These are phyloP conservation scores for Aspergillus felis DNA, from an alignment of 2,329 filamentous ascomycete genomes.

Conservation along the genomic window DNA sequence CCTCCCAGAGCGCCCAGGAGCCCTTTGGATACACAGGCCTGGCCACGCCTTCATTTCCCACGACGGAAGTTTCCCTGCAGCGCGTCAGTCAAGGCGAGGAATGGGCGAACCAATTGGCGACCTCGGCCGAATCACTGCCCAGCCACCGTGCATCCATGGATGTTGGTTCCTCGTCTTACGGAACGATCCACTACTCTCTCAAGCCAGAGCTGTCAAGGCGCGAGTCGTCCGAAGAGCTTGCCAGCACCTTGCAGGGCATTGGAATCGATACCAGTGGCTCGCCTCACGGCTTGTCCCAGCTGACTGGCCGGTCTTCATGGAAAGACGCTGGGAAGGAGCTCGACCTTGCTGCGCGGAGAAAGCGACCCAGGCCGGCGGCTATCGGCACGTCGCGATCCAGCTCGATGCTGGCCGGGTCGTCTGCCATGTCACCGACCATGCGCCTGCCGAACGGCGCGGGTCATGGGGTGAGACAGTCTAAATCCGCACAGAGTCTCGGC, in stretches of 20 bases:
- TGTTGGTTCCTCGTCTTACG: constrained; percentile 24
- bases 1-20: constrained; percentile 22
- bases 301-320: constrained; percentile 28
- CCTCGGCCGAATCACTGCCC: constrained; percentile 15
- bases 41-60: constrained; percentile 18
- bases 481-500: constrained; percentile 44
- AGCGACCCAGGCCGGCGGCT: constrained; percentile 44
- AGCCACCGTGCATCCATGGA: constrained; percentile 21
- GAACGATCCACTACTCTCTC: constrained; percentile 29
- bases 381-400: constrained; percentile 41
- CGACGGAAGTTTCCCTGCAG: constrained; percentile 18
- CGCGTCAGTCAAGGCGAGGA: constrained; percentile 16
- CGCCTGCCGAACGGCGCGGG: constrained; percentile 28
- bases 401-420: constrained; percentile 35
- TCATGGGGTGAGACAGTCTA: constrained; percentile 44
- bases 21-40: constrained; percentile 19
- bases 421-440: constrained; percentile 41
- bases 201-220: constrained; percentile 30
- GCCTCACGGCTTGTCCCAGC: constrained; percentile 20
- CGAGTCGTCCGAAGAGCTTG: constrained; percentile 33
- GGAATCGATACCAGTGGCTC: constrained; percentile 29
- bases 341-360: constrained; percentile 45
- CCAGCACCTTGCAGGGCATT: constrained; percentile 31
- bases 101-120: constrained; percentile 23
- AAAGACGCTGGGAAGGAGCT: constrained; percentile 39